Base-by-base conservation (phyloP, 129 eudicot species). In the Flaveria ramosissima region DNA sequence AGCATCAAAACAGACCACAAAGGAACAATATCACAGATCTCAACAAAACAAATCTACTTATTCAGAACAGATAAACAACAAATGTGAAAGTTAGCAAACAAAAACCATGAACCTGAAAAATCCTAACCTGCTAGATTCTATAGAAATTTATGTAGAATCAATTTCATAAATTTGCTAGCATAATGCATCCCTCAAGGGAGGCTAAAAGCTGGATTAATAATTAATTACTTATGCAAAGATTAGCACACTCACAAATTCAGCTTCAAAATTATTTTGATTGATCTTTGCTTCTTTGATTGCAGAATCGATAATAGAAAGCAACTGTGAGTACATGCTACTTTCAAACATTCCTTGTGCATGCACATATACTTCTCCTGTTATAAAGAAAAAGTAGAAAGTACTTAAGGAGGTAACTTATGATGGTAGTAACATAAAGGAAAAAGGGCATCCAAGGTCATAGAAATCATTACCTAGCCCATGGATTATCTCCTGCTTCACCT, bases 331-430 rank as follows among this genome's bases (percentile, higher is more conserved):
- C 99, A 92, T 95, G 81, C 78, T 88, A 76, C 74, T 69, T 32
- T 91, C 96, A 81, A 95, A 95, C 91, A 92, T 83, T 79, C 81
- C 86, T 77, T 92, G 96, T 71, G 99, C 96, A 84, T 91, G 99
- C 9, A 78, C 80, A 71, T 89, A 95, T 71, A 95, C 75, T 80
- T 95, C 99, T 76, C 97, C 99, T 95, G 88, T 77, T 61, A 81
- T 64, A 78, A 75, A 60, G 55, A 55, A 60, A 41, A 6, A 12
- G 2, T 0, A 13, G 26, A 47, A 23, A 36, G 41, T 23, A 52
- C 30, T 3, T 30, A 30, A 7, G 15, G 21, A 74, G 55, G 32
- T 43, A 15, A 12, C 8, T 68, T 52, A n/a, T 66, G 19, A 41
- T 66, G 16, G 41, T 11, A 39, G 2, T 39, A 9, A 39, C 52